Base-by-base conservation (phyloP, 78 protist species). In the Isochrysis galbana region DNA sequence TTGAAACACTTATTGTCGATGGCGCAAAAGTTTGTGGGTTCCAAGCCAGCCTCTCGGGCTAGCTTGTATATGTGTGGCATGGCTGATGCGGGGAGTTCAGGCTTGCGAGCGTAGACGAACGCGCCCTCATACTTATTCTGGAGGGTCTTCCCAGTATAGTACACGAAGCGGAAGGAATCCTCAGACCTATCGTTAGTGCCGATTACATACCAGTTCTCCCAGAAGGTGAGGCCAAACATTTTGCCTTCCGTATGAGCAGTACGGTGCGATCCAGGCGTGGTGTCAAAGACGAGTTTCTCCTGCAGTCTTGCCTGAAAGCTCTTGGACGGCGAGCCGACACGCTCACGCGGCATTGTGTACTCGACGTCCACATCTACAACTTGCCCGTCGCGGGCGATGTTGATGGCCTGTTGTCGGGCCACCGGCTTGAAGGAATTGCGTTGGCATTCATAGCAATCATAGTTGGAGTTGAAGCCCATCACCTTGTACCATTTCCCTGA, bases 101-200 rank as follows among this genome's bases (percentile, higher is more conserved):
- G 88, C 55, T 10, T 80, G 55, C 88, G 88, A 46, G 88, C 88
- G 88, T 80, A 80, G 55, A 80, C 88, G 14, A 80, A 80, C 1
- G 88, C 88, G 55, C 88, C 88, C 55, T 80, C 88, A n/a, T 80
- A 80, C 41, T n/a, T 25, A 38, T 80, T 80, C 88, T 80, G 88
- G 41, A 80, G n/a, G 23, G 88, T 80, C 47, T 44, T 41, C 38
- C 88, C 88, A 7, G 51, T 80, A 54, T 80, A 80, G 38, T 80
- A 80, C 41, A 80, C 88, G 21, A 80, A 44, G 22, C 32, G 11
- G 88, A 80, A 80, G 41, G 26, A 10, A 3, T 36, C 44, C 88
- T 80, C 88, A 17, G 5, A 4, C 41, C 29, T 32, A 0, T 1
- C 23, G 38, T 80, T 80, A 36, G 2, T 25, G 88, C 88, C 88